Conservation (phyloP, 2,329 filamentous ascomycete genomes). For the Ascosphaera pollenicola region DNA sequence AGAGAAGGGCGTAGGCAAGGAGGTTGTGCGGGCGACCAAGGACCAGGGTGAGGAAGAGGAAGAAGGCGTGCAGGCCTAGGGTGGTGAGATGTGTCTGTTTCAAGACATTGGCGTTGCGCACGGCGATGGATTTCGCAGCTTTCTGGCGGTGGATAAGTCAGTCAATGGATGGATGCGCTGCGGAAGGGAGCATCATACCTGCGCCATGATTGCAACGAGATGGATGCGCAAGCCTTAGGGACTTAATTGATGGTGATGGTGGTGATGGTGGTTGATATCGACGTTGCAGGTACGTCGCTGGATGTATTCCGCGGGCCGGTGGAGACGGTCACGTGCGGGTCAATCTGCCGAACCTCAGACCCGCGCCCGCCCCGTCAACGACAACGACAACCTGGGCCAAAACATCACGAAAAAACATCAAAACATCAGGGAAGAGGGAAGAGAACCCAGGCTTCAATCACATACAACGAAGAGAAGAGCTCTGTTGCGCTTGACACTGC, state of each 20-base stretch:
- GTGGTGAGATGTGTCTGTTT: slow-evolving; percentile 65
- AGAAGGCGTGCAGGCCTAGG: slow-evolving; percentile 47
- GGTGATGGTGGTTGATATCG: not conserved
- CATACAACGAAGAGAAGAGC: too few species aligned
- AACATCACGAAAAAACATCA: too few species aligned
- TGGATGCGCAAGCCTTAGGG: not conserved
- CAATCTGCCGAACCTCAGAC: too few species aligned
- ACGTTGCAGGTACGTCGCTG: too few species aligned
- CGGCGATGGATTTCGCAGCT: slow-evolving; percentile 40
- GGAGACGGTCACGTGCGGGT: too few species aligned
- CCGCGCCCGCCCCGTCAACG: too few species aligned
- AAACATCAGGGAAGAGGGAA: too few species aligned
- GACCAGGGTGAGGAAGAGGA: slow-evolving; percentile 47
- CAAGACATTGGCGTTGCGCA: slow-evolving; percentile 54
- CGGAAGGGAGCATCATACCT: slow-evolving; percentile 5
- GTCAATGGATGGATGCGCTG: not conserved
- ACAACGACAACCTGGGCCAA: too few species aligned
- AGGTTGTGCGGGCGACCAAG: slow-evolving; percentile 39
- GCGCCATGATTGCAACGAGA: slow-evolving; percentile 7
- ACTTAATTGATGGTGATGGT: slow-evolving; percentile 1
- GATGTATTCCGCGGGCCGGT: too few species aligned
- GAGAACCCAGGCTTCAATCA: too few species aligned
- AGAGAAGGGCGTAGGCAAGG: slow-evolving; percentile 48
- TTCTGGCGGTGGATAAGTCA: slow-evolving; percentile 16
- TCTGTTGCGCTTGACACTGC: too few species aligned